Base-by-base conservation (phyloP, 1,284 basidiomycete genomes). In the Tylopilus orsonianus region DNA sequence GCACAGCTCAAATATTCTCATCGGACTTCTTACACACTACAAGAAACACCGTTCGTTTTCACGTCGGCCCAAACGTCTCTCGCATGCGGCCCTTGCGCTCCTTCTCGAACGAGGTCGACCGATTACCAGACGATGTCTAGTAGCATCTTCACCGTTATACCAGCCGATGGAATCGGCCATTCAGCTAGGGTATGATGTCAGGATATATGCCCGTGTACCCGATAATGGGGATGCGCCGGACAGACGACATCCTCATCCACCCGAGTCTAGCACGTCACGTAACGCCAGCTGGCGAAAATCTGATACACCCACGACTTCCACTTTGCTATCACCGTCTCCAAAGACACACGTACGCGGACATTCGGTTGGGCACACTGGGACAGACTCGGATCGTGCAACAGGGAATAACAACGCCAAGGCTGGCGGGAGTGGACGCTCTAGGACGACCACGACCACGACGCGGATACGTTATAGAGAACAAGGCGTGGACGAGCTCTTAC, bases 401-500 rank as follows among this genome's bases (percentile, higher is more conserved):
- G 48, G 55, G n/a, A 35, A 36, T 5, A 23, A 16, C 1, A 41
- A 26, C 10, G 37, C 0, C 27, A 49, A 23, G 0, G 14, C 27
- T 8, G 34, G 36, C 8, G 35, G 40, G 14, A 44, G 53, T 32
- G 54, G 39, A 5, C 46, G 50, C 22, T 51, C 49, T 36, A 41
- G 50, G 41, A 48, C 29, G 41, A 29, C 26, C 8, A 34, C 52
- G 34, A 44, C 41, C 5, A 49, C 41, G 40, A 48, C 52, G 35
- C 73, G 77, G 10, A 59, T 75, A 37, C 74, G 80, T 10, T 85
- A 84, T 64, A 80, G 87, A 51, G 87, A 90, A 60, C 90, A 94
- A 69, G 90, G 88, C 12, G 91, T 93, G 4, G 91, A 93, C 61
- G 92, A 94, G 67, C 75, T 94, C 18, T 68, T 94, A 39, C 91